phyloP scores from a whole-genome alignment of 2,329 filamentous ascomycete species.

The Aureobasidium sp. region DNA sequence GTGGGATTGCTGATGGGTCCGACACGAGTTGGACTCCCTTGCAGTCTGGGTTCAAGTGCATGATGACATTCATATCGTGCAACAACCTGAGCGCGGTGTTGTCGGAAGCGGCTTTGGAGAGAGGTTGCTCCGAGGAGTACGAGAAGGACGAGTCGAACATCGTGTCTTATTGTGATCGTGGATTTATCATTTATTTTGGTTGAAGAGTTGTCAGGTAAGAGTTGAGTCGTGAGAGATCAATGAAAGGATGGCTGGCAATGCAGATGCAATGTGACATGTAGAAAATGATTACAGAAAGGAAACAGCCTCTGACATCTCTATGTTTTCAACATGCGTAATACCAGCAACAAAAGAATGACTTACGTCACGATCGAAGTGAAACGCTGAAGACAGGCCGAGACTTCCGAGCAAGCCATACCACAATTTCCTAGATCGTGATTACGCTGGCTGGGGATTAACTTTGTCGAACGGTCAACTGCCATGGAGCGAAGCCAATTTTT shows the following conservation, averaged over 20 bases:
- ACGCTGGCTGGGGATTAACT: background rate
- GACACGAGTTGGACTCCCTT: slow-evolving; percentile 19
- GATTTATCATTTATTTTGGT: background rate
- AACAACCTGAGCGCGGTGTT: slow-evolving; percentile 24
- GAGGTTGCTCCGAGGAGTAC: slow-evolving; percentile 24
- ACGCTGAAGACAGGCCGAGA: background rate
- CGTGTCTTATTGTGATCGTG: background rate
- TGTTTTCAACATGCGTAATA: background rate
- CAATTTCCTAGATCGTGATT: background rate
- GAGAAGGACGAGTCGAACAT: slow-evolving; percentile 31
- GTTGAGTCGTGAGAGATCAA: background rate
- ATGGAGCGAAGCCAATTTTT: background rate
- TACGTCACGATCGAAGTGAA: slow-evolving; percentile 10
- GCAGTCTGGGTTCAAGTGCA: slow-evolving; percentile 28
- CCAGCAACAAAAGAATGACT: slow-evolving; percentile 7
- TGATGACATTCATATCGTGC: slow-evolving; percentile 29
- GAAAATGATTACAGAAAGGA: background rate
- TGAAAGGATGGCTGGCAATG: background rate
- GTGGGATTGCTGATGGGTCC: slow-evolving; percentile 10
- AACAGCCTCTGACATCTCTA: background rate
- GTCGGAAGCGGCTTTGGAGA: slow-evolving; percentile 24
- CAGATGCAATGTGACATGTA: background rate
- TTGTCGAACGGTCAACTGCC: background rate
- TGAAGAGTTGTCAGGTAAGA: background rate
- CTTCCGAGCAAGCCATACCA: slow-evolving; percentile 7